Evolutionary conservation across 805 yeast genomes (phyloP), one percentile per base, ranked within the genome.

Genomic region (Candida quercuum): DNA sequence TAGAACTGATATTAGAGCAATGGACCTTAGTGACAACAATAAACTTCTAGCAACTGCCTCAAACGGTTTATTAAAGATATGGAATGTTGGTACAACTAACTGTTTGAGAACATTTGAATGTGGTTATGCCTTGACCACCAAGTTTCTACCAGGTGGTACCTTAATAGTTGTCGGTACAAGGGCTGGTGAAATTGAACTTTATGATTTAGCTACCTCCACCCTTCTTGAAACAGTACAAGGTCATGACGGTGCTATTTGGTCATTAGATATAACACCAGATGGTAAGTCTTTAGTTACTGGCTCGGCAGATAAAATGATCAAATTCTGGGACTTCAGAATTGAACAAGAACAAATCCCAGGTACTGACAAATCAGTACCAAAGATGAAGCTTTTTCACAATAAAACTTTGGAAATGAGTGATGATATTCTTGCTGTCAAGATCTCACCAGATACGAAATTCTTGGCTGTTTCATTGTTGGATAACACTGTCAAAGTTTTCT

Each of bases 401-500:
- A 86, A 84, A 45, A 87, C 95, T 3, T 65, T 94, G 39, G 96
- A 93, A 58, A 64, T 93, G 37, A 73, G 72, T 33, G 99, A 93
- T 48, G 98, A 91, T 50, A 81, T 93, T 6, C 65, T 93, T 36
- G 66, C 85, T 31, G 85, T 93, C 7, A 78, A 71, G 46, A 71
- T 91, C 16, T 86, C 96, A 0, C 87, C 95, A 3, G 93, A 87
- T 54, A 66, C 77, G 37, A 84, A 73, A 56, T 76, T 70, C 42
- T 61, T 93, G 39, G 95, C 97, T 5, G 83, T 85, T 5, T 84
- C 97, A 2, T 66, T 93, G 38, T 68, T 91, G 47, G 96, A 93
- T 59, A 88, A 83, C 57, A 93, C 96, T n/a, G 96, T 93, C 32
- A 94, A 93, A 62, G 93, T 93, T 15, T 87, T 93, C 52, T 91